Conservation (phyloP, 306 rosid genomes). For the Quercus alba region DNA sequence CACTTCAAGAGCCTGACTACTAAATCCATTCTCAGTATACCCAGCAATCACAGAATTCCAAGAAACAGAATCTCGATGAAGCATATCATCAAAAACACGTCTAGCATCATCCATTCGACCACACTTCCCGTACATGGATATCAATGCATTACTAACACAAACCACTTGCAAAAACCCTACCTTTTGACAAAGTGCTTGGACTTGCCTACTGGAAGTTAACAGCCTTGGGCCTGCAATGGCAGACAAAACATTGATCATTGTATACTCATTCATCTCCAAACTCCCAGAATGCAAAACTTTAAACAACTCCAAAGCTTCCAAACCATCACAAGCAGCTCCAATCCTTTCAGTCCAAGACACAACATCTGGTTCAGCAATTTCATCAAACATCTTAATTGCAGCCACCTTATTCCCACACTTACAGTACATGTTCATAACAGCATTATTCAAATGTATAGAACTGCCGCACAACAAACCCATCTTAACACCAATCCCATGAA, state of each 20-base stretch:
- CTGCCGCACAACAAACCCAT: slow-evolving; percentile 8
- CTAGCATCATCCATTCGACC: neutral
- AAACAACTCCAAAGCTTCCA: slow-evolving; percentile 2
- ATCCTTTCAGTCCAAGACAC: slow-evolving; percentile 23
- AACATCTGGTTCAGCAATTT: slow-evolving; percentile 11
- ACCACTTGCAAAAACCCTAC: neutral
- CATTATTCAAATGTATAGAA: slow-evolving; percentile 14
- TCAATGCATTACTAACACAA: slow-evolving; percentile 2
- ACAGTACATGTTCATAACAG: slow-evolving; percentile 4
- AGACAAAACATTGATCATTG: neutral
- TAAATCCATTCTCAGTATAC: slow-evolving; percentile 2
- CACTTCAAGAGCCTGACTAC: neutral
- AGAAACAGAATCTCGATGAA: slow-evolving; percentile 11
- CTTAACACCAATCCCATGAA: slow-evolving; percentile 17
- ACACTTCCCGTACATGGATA: slow-evolving; percentile 13
- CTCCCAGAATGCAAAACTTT: neutral
- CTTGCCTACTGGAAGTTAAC: neutral
- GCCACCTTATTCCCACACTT: neutral
- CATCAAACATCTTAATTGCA: slow-evolving; percentile 21
- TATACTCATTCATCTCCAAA: slow-evolving; percentile 5
- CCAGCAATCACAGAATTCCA: slow-evolving; percentile 15
- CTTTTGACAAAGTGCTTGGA: slow-evolving; percentile 20
- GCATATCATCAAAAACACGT: slow-evolving; percentile 2
- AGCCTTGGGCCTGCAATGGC: neutral
- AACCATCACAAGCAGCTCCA: slow-evolving; percentile 11